Conservation (phyloP, 176 grass and related monocot species). For the Saccharum officinarum region DNA sequence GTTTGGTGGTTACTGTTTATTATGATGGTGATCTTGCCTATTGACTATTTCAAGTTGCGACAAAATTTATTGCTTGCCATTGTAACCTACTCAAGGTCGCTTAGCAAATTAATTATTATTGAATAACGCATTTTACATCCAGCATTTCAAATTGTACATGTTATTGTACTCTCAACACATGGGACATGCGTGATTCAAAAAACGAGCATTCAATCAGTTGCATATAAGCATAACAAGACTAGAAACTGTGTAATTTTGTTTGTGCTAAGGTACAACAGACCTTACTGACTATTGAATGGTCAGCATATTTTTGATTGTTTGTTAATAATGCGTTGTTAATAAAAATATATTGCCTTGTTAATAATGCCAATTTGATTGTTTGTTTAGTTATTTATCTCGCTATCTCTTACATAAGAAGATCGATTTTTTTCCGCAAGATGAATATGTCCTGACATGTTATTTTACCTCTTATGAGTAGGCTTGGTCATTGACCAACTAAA, state of each 20-base stretch:
- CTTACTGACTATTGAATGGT: not conserved
- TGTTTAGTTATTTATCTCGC: not conserved
- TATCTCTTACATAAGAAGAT: not conserved
- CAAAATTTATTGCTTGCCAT: not conserved
- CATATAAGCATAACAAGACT: not conserved
- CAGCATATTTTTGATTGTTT: not conserved
- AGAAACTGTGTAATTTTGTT: not conserved
- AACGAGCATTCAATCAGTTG: not conserved
- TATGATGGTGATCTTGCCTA: no score
- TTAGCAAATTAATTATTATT: not conserved
- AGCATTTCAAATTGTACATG: not conserved
- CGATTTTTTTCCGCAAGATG: not conserved
- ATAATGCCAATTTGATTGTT: conserved; percentile 22
- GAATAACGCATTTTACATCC: not conserved
- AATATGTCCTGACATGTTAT: conserved; percentile 17
- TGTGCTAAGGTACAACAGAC: not conserved
- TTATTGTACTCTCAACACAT: not conserved
- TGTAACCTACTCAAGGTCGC: not conserved
- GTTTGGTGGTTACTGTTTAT: no score
- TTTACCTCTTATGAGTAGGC: conserved; percentile 16
- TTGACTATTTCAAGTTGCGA: no score
- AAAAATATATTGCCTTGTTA: not conserved
- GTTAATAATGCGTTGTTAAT: no score
- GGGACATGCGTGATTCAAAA: not conserved
- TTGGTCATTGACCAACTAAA: conserved; percentile 21